Evolutionary conservation across 257 asterid genomes (phyloP).

Genomic region (Solanum arcanum): DNA sequence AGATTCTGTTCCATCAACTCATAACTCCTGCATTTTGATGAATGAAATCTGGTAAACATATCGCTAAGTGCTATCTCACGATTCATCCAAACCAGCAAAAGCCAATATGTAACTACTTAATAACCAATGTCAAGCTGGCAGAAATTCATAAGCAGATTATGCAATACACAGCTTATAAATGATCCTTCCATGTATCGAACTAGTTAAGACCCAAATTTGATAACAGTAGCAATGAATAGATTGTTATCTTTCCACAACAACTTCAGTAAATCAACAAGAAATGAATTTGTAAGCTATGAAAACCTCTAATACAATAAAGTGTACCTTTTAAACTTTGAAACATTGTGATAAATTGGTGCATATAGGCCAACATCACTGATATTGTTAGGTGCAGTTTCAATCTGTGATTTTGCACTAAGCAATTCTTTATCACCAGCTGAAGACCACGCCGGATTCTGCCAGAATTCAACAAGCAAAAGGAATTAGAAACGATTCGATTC

Average conservation of each 20-base stretch:
- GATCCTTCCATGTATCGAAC: not conserved
- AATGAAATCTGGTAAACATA: not conserved
- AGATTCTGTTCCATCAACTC: constrained; percentile 60
- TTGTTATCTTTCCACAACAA: not conserved
- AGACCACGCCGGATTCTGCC: constrained; percentile 47
- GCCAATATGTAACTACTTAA: not conserved
- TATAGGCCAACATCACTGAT: constrained; percentile 19
- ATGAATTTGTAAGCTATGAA: not conserved
- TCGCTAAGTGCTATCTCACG: not conserved
- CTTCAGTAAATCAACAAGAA: not conserved
- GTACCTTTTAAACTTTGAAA: constrained; percentile 47
- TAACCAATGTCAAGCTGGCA: not conserved
- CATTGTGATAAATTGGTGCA: constrained; percentile 50
- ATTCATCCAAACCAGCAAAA: not conserved
- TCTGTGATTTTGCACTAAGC: constrained; percentile 26
- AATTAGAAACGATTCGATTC: not conserved
- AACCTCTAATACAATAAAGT: not conserved
- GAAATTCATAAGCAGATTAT: not conserved
- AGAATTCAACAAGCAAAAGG: not conserved
- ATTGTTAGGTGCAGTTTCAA: constrained; percentile 23
- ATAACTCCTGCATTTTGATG: constrained; percentile 45
- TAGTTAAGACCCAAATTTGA: not conserved
- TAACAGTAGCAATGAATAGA: not conserved
- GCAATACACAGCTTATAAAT: not conserved
- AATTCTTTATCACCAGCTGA: constrained; percentile 41